Conservation (phyloP, 2,329 filamentous ascomycete genomes). For the Phialophora verrucosa region DNA sequence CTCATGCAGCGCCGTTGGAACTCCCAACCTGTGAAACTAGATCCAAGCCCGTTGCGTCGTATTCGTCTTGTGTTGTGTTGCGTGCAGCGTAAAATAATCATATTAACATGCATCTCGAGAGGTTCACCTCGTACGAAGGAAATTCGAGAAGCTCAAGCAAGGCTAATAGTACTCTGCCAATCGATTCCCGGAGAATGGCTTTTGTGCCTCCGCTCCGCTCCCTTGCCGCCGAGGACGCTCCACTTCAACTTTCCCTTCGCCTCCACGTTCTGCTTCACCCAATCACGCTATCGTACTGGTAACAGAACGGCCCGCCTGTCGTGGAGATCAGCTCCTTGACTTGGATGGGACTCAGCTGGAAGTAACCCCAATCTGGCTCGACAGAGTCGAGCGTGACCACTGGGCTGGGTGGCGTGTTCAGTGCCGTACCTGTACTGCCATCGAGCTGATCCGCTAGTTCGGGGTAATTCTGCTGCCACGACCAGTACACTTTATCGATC, state of each 20-base stretch:
- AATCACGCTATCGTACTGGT: slow-evolving; percentile 36
- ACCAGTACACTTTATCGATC: slow-evolving; percentile 39
- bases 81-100: neutral
- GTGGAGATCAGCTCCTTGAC: slow-evolving; percentile 39
- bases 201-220: no score
- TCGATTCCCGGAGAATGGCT: neutral
- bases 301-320: slow-evolving; percentile 40
- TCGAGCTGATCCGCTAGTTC: slow-evolving; percentile 32
- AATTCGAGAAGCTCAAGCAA: slow-evolving; percentile 7
- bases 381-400: slow-evolving; percentile 38
- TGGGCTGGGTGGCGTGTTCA: slow-evolving; percentile 36
- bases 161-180: neutral
- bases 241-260: neutral
- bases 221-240: neutral
- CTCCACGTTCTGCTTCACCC: neutral
- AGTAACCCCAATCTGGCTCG: slow-evolving; percentile 38
- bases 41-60: neutral
- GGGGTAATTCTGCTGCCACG: slow-evolving; percentile 39
- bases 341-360: slow-evolving; percentile 29
- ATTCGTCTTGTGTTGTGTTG: neutral
- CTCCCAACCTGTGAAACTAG: neutral
- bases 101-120: neutral
- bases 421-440: slow-evolving; percentile 37
- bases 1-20: neutral
- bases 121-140: neutral